Base-by-base conservation (phyloP, 768 basidiomycete species). In the Phaffia tasmanica region DNA sequence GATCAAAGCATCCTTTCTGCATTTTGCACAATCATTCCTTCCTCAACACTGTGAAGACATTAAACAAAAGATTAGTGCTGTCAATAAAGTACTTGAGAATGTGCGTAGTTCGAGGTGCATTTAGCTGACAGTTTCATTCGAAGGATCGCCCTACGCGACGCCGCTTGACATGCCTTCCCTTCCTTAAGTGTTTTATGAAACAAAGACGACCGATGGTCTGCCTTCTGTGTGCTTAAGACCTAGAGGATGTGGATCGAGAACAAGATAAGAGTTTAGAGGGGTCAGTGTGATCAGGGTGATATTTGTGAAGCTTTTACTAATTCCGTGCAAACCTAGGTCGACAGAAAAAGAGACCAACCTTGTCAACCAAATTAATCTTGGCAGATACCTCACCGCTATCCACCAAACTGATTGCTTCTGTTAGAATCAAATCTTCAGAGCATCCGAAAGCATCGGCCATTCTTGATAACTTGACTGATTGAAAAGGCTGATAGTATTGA, bases 401-500 rank as follows among this genome's bases (percentile, higher is more conserved):
- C 64, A 97, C 90, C 47, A 97, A 81, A 25, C 77, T 75, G 19
- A 92, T 86, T 25, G 95, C 84, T 67, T 86, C 82, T 48, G 77
- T 77, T 74, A 89, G 85, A 35, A 89, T 83, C 68, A 86, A 83
- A 3, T 83, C 83, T 8, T 87, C 77, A 0, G 80, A 79, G 84
- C 87, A 86, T 2, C 91, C 92, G 72, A 97, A 94, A 14, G 91
- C 89, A 2, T 77, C 75, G 48, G 86, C 85, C 89, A 95, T 93
- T 47, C 86, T 82, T 53, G 86, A 84, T 32, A 97, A 81, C 53
- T 84, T 81, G 74, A 95, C 89, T 11, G 87, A 84, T 30, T 86
- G 81, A 76, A 92, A 98, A 0, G 93, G 93, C 71, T 85, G 83
- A 80, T 95, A 91, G 77, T 93, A 97, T 57, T 90, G 82, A n/a